Percentiles rank a stretch among this genome's conserved stretches.
Conservation (phyloP, 2,329 filamentous ascomycete species). For the Shiraia sp. region DNA sequence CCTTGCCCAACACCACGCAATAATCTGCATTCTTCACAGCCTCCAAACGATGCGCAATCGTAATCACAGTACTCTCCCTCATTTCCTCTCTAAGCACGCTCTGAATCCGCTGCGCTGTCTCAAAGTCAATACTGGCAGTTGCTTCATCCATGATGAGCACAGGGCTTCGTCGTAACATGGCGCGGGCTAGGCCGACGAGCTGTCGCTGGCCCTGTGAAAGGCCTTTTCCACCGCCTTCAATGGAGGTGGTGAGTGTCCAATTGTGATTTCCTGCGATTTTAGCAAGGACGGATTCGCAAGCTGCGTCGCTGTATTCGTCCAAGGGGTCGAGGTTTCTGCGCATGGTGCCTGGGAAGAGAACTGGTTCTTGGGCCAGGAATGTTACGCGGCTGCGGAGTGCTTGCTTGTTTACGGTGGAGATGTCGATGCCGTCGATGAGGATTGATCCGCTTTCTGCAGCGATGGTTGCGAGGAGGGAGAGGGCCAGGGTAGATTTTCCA, state of each 20-base stretch:
- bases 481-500: constrained; percentile 77
- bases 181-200: constrained; percentile 66
- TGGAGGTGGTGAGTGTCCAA: constrained; percentile 60
- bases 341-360: constrained; percentile 66
- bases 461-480: constrained; percentile 60
- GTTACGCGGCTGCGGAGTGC: constrained; percentile 65
- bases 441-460: constrained; percentile 60
- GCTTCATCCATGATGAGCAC: constrained; percentile 70
- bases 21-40: constrained; percentile 64
- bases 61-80: constrained; percentile 64
- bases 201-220: constrained; percentile 68
- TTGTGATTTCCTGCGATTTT: constrained; percentile 60
- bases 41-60: constrained; percentile 67
- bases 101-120: constrained; percentile 62
- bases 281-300: constrained; percentile 57
- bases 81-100: constrained; percentile 60
- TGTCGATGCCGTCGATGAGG: constrained; percentile 63
- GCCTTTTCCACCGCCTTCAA: constrained; percentile 65
- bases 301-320: constrained; percentile 58
- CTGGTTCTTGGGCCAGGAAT: constrained; percentile 69
- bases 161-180: constrained; percentile 62
- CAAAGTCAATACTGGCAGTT: constrained; percentile 66
- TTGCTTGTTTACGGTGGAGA: constrained; percentile 62
- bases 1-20: constrained; percentile 58
- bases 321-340: constrained; percentile 66